Evolutionary conservation across 2,329 filamentous ascomycete species (phyloP).

Genomic region (Colletotrichum eremochloae): DNA sequence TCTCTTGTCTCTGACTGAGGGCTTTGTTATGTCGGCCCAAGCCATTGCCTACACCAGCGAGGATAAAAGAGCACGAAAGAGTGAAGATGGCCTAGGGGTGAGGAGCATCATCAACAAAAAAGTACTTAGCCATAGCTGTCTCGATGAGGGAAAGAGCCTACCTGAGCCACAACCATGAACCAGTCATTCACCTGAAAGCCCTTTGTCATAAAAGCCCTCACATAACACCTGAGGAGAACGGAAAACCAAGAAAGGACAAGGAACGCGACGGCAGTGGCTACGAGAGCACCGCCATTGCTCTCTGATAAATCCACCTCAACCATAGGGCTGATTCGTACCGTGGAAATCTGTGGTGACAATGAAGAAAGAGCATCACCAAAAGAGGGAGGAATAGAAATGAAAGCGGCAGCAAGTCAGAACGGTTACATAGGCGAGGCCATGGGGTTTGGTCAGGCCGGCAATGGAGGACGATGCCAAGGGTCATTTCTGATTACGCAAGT

Average conservation of each 20-base stretch:
- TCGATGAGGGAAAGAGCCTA: constrained; percentile 46
- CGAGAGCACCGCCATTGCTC: constrained; percentile 55
- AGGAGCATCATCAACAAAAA: constrained; percentile 3
- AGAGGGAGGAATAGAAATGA: background rate
- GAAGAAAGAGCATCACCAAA: constrained; percentile 30
- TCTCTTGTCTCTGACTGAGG: constrained; percentile 55
- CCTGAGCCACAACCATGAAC: constrained; percentile 65
- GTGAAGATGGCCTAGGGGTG: constrained; percentile 59
- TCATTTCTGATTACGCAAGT: background rate
- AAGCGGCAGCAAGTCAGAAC: constrained; percentile 1
- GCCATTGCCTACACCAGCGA: constrained; percentile 58
- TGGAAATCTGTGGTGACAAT: constrained; percentile 16
- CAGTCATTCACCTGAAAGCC: constrained; percentile 65
- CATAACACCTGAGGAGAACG: constrained; percentile 59
- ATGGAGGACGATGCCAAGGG: constrained; percentile 10
- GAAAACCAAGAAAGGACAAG: constrained; percentile 58
- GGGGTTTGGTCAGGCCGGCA: constrained; percentile 20
- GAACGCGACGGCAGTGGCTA: constrained; percentile 54
- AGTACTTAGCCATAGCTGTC: background rate
- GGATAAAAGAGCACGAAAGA: constrained; percentile 60
- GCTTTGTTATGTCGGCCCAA: constrained; percentile 63
- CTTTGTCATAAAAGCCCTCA: constrained; percentile 58
- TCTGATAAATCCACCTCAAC: constrained; percentile 52
- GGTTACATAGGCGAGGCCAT: constrained; percentile 20
- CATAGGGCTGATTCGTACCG: constrained; percentile 47